Evolutionary conservation across 2,329 filamentous ascomycete species (phyloP).

Genomic region (Colletotrichum aenigma): DNA sequence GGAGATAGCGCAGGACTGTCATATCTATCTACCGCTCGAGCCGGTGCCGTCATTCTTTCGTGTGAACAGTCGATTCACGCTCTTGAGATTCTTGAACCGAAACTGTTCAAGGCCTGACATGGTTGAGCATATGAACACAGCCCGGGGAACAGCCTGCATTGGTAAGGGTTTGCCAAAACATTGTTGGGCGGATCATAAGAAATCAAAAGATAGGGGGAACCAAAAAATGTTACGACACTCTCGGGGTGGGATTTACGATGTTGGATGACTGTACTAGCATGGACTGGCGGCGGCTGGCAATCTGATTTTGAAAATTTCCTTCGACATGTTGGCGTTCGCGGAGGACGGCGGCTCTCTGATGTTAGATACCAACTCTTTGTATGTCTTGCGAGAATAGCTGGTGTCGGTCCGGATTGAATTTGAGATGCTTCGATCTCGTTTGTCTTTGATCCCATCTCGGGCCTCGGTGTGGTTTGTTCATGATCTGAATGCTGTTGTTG

Average conservation of each 20-base stretch:
- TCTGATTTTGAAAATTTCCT: slow-evolving; percentile 5
- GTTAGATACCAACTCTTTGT: slow-evolving; percentile 20
- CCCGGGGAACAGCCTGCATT: not conserved
- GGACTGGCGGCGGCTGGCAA: slow-evolving; percentile 13
- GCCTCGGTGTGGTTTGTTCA: not conserved
- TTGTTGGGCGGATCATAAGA: not conserved
- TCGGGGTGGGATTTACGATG: not conserved
- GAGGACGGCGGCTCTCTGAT: slow-evolving; percentile 9
- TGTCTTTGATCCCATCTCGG: not conserved
- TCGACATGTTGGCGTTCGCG: slow-evolving; percentile 12
- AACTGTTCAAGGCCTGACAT: slow-evolving; percentile 42
- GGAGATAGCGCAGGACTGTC: slow-evolving; percentile 74
- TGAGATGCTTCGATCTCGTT: not conserved
- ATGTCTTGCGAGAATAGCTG: slow-evolving; percentile 1
- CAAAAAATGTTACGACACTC: not conserved
- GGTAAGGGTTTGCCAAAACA: not conserved
- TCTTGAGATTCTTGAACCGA: slow-evolving; percentile 68
- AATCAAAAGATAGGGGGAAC: not conserved
- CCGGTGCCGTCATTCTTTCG: slow-evolving; percentile 86
- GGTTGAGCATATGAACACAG: not conserved
- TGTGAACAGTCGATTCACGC: slow-evolving; percentile 76
- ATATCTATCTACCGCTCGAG: slow-evolving; percentile 86
- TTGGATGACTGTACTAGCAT: slow-evolving; percentile 13
- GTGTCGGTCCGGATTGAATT: not conserved
- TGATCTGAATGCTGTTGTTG: not conserved